phyloP scores from a whole-genome alignment of 2,329 filamentous ascomycete species.

The Aureobasidium uvarum region DNA sequence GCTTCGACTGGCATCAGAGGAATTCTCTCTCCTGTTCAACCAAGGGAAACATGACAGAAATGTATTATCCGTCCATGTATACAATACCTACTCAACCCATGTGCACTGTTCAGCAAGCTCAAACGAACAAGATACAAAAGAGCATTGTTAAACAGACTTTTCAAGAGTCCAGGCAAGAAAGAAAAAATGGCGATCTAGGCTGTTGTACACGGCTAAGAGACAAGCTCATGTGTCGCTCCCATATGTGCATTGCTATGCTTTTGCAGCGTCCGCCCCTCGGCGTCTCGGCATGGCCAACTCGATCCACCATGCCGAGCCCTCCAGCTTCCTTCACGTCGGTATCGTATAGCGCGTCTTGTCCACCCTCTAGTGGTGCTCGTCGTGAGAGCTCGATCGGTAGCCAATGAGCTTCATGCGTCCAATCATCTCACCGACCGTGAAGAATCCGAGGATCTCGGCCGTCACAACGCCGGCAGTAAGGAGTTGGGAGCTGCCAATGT shows the following conservation, averaged over 20 bases:
- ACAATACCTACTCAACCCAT: not conserved
- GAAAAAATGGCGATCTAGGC: constrained; percentile 24
- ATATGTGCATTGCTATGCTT: constrained; percentile 17
- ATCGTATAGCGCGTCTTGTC: constrained; percentile 15
- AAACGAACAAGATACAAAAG: not conserved
- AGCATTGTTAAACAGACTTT: constrained; percentile 17
- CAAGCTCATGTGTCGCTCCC: constrained; percentile 16
- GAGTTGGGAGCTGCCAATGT: constrained; percentile 68
- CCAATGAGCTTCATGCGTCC: constrained; percentile 93
- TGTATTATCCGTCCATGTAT: not conserved
- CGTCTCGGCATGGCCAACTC: constrained; percentile 4
- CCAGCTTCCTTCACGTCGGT: constrained; percentile 13
- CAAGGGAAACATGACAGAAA: not conserved
- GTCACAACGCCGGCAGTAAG: constrained; percentile 71
- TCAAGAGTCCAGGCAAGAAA: constrained; percentile 15
- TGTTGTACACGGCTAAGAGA: constrained; percentile 26
- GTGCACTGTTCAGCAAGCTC: not conserved
- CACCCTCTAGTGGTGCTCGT: constrained; percentile 25
- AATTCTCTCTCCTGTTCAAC: too few relatives aligned
- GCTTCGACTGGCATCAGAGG: too few relatives aligned
- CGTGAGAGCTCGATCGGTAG: constrained; percentile 54
- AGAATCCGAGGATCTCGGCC: constrained; percentile 92
- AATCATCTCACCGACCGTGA: constrained; percentile 96
- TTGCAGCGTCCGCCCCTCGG: constrained; percentile 20
- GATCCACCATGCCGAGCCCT: constrained; percentile 1